phyloP scores from a whole-genome alignment of 2,329 filamentous ascomycete genomes.

The Ophiostoma ips region DNA sequence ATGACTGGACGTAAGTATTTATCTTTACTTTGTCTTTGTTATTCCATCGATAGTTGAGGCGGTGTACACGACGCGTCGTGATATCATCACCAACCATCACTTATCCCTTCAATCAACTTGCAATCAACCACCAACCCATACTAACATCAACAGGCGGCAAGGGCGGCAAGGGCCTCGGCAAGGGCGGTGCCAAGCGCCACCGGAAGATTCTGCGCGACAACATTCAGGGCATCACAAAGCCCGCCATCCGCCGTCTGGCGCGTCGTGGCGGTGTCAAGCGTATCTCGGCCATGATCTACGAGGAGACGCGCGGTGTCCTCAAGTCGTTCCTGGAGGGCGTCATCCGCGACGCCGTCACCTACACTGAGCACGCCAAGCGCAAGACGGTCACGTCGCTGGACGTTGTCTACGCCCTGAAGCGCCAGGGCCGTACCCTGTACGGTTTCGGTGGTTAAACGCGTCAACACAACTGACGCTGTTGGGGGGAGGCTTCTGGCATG shows the following conservation, averaged over 20 bases:
- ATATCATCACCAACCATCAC: background rate
- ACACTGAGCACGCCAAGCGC: slow-evolving; percentile 69
- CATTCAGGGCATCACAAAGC: slow-evolving; percentile 99
- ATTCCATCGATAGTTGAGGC: too few species aligned
- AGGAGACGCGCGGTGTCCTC: slow-evolving; percentile 63
- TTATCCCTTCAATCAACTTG: background rate
- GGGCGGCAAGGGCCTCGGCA: slow-evolving; percentile 94
- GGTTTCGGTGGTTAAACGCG: slow-evolving; percentile 75
- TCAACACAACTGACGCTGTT: background rate
- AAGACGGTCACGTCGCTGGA: slow-evolving; percentile 63
- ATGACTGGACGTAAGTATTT: slow-evolving; percentile 59
- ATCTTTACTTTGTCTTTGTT: background rate
- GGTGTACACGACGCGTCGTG: background rate
- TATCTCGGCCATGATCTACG: slow-evolving; percentile 86
- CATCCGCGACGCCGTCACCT: slow-evolving; percentile 64
- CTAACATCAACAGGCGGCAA: slow-evolving; percentile 54
- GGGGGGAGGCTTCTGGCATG: background rate
- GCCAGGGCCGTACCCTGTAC: slow-evolving; percentile 66
- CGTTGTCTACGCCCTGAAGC: slow-evolving; percentile 54
- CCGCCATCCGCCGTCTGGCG: slow-evolving; percentile 93
- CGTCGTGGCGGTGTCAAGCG: slow-evolving; percentile 99
- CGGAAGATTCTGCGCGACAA: slow-evolving; percentile 99
- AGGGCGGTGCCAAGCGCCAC: slow-evolving; percentile 97
- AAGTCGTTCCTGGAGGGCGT: slow-evolving; percentile 68
- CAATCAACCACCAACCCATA: background rate